Conservation (phyloP, 345 rosid species). For the Camelina neglecta region DNA sequence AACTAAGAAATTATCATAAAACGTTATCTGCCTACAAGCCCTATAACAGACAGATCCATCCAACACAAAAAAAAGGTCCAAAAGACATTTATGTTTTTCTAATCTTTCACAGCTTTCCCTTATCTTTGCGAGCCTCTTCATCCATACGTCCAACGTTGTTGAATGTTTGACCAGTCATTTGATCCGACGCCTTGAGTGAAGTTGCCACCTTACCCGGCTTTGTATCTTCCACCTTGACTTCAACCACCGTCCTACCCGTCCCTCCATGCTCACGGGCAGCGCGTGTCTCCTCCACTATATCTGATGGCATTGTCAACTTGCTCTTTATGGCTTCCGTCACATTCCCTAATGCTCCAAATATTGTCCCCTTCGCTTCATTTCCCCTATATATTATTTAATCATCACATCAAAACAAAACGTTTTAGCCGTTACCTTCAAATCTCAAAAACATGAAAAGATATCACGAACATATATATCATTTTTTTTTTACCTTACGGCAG, state of each 20-base stretch:
- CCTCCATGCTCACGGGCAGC: conserved; percentile 48
- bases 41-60: background rate
- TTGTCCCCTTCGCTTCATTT: conserved; percentile 44
- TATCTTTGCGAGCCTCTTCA: background rate
- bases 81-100: background rate
- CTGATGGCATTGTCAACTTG: conserved; percentile 49
- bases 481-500: conserved; percentile 11
- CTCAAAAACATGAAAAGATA: background rate
- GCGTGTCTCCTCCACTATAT: conserved; percentile 44
- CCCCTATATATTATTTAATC: conserved; percentile 33
- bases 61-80: background rate
- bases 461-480: too few species aligned
- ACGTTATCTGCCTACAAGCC: background rate
- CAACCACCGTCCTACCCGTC: conserved; percentile 39
- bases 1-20: background rate
- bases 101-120: background rate
- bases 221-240: conserved; percentile 31
- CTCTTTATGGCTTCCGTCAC: conserved; percentile 52
- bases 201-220: conserved; percentile 37
- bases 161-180: conserved; percentile 66
- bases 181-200: conserved; percentile 54
- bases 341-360: conserved; percentile 46
- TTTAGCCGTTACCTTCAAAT: background rate
- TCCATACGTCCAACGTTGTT: conserved; percentile 62
- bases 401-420: background rate